Conservation (phyloP, 176 grass and related monocot species). For the Tillandsia leiboldiana region DNA sequence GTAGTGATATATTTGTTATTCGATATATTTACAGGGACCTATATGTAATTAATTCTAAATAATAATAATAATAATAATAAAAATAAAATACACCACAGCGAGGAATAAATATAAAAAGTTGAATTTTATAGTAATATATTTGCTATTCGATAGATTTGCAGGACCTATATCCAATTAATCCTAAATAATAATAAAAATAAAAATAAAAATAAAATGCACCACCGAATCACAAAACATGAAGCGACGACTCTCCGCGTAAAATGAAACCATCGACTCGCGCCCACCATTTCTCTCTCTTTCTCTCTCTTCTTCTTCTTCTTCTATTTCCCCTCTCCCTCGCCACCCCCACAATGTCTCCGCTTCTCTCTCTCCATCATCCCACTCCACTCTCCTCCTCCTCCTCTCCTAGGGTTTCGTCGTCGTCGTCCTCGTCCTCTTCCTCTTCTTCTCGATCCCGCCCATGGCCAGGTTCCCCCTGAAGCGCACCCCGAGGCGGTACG, state of each 20-base stretch:
- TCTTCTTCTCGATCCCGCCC: background rate
- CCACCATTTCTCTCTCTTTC: constrained; percentile 2
- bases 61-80: no score
- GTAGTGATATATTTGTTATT: no score
- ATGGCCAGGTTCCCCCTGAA: constrained; percentile 19
- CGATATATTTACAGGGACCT: no score
- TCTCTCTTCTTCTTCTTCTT: background rate
- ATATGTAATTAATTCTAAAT: no score
- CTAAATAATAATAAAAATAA: no score
- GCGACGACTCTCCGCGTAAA: background rate
- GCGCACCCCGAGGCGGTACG: constrained; percentile 24
- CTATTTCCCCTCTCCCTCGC: background rate
- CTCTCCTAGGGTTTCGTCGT: background rate
- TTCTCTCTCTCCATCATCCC: background rate
- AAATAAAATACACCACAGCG: no score
- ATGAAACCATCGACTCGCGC: constrained; percentile 16
- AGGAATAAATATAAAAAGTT: no score
- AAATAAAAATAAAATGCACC: background rate
- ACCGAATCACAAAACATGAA: background rate
- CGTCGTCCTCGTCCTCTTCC: background rate
- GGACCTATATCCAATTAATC: no score
- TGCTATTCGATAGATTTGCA: no score
- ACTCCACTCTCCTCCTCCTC: constrained; percentile 3
- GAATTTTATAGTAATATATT: no score
- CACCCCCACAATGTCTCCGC: background rate